These are phyloP conservation scores for Yamadazyma sp. DNA, from an alignment of 1,139 yeast genomes.

Conservation along the genomic window DNA sequence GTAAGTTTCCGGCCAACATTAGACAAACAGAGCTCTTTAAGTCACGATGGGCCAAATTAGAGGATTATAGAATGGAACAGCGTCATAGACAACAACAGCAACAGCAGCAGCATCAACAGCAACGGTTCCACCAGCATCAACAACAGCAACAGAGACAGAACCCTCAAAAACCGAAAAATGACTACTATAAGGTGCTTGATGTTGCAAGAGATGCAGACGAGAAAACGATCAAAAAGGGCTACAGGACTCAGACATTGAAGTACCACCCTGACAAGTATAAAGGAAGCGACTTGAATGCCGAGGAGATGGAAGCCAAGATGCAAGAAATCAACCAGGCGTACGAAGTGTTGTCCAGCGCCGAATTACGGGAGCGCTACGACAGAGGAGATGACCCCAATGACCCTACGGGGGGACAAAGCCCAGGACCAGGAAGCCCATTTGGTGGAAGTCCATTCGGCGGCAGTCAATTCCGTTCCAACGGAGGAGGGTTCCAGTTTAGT, in stretches of 20 bases:
- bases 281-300: constrained; percentile 62
- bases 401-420: constrained; percentile 22
- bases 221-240: constrained; percentile 76
- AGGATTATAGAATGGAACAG: constrained; percentile 19
- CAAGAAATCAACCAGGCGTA: constrained; percentile 93
- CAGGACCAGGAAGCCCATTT: constrained; percentile 11
- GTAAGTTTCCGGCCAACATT: constrained; percentile 31
- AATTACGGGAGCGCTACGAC: constrained; percentile 66
- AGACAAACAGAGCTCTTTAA: constrained; percentile 42
- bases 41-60: constrained; percentile 27
- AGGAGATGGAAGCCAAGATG: constrained; percentile 79
- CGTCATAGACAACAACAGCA: constrained; percentile 49
- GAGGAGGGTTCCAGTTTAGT: constrained; percentile 7
- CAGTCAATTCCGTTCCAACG: constrained; percentile 15
- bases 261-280: constrained; percentile 91
- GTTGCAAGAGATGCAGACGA: constrained; percentile 68
- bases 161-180: constrained; percentile 52
- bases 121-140: constrained; percentile 41
- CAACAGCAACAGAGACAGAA: constrained; percentile 42
- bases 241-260: constrained; percentile 72
- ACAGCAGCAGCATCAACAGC: constrained; percentile 53
- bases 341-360: constrained; percentile 73
- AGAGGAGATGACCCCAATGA: constrained; percentile 64
- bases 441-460: constrained; percentile 1
- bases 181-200: constrained; percentile 80